Base-by-base conservation (phyloP, 2,329 filamentous ascomycete genomes). In the Chaetomium strumarium region DNA sequence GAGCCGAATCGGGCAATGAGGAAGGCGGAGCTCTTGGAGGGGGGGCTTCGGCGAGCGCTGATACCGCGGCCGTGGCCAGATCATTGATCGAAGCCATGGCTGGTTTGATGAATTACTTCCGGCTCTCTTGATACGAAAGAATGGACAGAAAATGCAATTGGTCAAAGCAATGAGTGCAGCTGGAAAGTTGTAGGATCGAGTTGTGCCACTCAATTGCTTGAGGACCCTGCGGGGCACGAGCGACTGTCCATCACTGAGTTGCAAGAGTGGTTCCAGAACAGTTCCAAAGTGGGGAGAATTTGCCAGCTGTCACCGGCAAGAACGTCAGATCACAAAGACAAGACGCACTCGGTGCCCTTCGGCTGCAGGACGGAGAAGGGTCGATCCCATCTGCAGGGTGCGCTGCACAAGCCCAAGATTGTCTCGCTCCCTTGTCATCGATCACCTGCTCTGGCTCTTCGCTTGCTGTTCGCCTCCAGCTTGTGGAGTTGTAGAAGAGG, bases 51-150 rank as follows among this genome's bases (percentile, higher is more conserved):
- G 62, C 44, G 63, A 64, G 48, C 61, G 68, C 68, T 11, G 72
- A 71, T 34, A 69, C 68, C 41, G 74, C 75, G 46, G 73, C 75
- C 17, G 71, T 71, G 17, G 74, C 75, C 36, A 76, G 68, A 52
- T 78, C 74, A 58, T 75, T 76, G 54, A 77, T 77, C 7, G 75
- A 77, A 33, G 73, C 66, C 57, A 60, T 60, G 37, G 29, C 19
- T 11, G 16, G 36, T 37, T 12, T 20, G 31, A 30, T 46, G 41
- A 53, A 49, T 49, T 36, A 46, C 14, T 37, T 29, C 36, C 33
- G 13, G 16, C 13, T 30, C 37, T 42, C 34, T n/a, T 44, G 40
- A 44, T 44, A 50, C 39, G 20, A 17, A 12, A 34, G 33, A 10
- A 14, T 3, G 14, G 33, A 14, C 33, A 14, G 10, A 34, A 34